Evolutionary conservation across 805 yeast genomes (phyloP).

Genomic region (Diddensiella caesifluorescens): DNA sequence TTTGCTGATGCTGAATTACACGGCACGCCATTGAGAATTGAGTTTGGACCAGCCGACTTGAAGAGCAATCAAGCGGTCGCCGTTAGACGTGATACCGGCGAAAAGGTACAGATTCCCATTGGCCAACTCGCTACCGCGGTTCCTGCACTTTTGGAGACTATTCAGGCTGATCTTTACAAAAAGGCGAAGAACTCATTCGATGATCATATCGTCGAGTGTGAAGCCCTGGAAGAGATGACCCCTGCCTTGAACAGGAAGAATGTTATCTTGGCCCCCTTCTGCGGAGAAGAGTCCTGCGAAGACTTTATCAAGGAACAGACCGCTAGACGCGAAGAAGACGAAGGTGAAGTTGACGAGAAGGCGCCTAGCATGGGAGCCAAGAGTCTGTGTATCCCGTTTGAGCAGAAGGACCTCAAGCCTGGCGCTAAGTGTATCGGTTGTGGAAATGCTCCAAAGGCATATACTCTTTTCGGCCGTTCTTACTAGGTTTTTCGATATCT

Average conservation of each 20-base stretch:
- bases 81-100: constrained; percentile 89
- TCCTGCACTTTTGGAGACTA: constrained; percentile 71
- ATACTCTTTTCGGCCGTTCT: constrained; percentile 96
- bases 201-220: constrained; percentile 72
- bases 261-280: constrained; percentile 93
- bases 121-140: constrained; percentile 59
- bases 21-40: constrained; percentile 91
- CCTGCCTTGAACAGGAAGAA: constrained; percentile 88
- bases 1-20: constrained; percentile 95
- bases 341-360: constrained; percentile 83
- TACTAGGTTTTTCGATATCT: constrained; percentile 45
- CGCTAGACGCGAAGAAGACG: constrained; percentile 75
- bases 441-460: constrained; percentile 66
- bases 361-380: constrained; percentile 99
- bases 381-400: constrained; percentile 92
- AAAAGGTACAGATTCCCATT: constrained; percentile 62
- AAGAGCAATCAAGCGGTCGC: constrained; percentile 73
- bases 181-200: constrained; percentile 82
- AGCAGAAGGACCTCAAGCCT: constrained; percentile 62
- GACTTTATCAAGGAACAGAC: constrained; percentile 89
- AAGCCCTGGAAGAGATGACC: constrained; percentile 87
- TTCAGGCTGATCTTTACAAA: constrained; percentile 69
- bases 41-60: constrained; percentile 94
- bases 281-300: constrained; percentile 92
- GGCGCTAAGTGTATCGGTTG: constrained; percentile 84